A percentile compares a stretch with the other conserved stretches of the same genome.
phyloP scores from a whole-genome alignment of 2,329 filamentous ascomycete genomes.

The Diplodia seriata region DNA sequence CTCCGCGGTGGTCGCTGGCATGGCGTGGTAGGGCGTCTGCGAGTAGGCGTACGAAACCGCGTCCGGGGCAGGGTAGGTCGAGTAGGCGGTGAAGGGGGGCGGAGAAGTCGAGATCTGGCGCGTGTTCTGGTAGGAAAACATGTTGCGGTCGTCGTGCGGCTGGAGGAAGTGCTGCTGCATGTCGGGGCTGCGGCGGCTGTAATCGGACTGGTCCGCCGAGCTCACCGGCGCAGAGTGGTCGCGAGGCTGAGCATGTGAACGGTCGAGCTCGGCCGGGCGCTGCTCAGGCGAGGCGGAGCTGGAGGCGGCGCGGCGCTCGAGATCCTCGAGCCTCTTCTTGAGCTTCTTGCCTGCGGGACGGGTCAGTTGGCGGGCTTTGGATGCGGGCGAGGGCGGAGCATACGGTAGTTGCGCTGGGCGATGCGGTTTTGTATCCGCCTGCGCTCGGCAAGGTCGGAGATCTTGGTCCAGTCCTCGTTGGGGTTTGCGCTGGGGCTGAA shows the following conservation, averaged over 20 bases:
- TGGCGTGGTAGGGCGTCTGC: constrained; percentile 47
- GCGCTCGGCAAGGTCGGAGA: constrained; percentile 93
- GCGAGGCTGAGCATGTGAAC: constrained; percentile 45
- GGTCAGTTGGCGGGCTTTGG: constrained; percentile 6
- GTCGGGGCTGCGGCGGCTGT: constrained; percentile 46
- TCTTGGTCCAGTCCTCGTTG: constrained; percentile 99
- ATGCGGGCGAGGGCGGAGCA: constrained; percentile 46
- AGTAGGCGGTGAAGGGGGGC: constrained; percentile 68
- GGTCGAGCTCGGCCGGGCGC: constrained; percentile 60
- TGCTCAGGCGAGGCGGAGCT: constrained; percentile 66
- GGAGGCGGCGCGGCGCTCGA: constrained; percentile 77
- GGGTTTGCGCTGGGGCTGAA: constrained; percentile 94
- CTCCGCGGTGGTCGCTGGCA: constrained; percentile 47
- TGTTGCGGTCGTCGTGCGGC: constrained; percentile 66
- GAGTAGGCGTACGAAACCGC: constrained; percentile 68
- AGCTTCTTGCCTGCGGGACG: constrained; percentile 78
- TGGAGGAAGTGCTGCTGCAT: constrained; percentile 68
- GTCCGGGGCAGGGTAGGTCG: constrained; percentile 71
- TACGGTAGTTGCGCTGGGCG: constrained; percentile 96
- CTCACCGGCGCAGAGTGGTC: constrained; percentile 48
- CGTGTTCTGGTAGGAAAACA: constrained; percentile 71
- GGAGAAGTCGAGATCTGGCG: constrained; percentile 75
- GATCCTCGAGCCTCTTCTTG: constrained; percentile 85
- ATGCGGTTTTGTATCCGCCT: constrained; percentile 96
- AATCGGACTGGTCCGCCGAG: constrained; percentile 37